Percentiles rank a stretch among this genome's conserved stretches.
Conservation (phyloP, 768 basidiomycete species). For the Boletus speciosus region DNA sequence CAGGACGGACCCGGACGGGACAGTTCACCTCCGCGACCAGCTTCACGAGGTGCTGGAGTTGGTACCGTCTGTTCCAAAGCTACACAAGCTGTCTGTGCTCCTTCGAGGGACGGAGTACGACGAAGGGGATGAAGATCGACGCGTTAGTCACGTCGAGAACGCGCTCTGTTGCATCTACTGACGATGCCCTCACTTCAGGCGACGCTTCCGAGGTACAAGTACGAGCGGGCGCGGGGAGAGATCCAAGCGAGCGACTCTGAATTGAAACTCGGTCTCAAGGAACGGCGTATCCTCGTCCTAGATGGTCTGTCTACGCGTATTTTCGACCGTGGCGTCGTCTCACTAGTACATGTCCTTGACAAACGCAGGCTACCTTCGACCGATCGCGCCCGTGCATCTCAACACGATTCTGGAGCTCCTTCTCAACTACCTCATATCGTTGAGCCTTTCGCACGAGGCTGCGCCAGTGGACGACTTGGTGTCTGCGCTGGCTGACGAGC, state of each 20-base stretch:
- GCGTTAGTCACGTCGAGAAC: constrained; percentile 19
- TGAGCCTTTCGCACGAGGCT: constrained; percentile 48
- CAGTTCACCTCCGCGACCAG: constrained; percentile 72
- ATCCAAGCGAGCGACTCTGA: constrained; percentile 86
- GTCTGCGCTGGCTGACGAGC: constrained; percentile 61
- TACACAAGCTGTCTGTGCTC: constrained; percentile 60
- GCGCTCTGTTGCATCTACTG: neutral
- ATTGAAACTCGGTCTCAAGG: constrained; percentile 57
- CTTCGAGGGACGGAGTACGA: constrained; percentile 69
- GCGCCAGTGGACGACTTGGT: constrained; percentile 59
- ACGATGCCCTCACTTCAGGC: constrained; percentile 14
- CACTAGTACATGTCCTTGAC: neutral
- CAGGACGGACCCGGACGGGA: constrained; percentile 33
- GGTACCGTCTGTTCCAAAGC: constrained; percentile 68
- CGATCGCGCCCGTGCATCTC: constrained; percentile 66
- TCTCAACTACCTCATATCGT: constrained; percentile 68
- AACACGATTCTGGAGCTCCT: constrained; percentile 68
- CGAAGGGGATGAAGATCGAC: constrained; percentile 50
- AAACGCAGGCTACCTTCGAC: constrained; percentile 62
- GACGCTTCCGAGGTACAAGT: constrained; percentile 43
- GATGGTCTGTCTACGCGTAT: constrained; percentile 43
- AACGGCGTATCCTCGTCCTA: constrained; percentile 69
- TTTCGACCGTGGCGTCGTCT: neutral
- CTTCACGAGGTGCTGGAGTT: constrained; percentile 84
- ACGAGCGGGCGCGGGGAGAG: constrained; percentile 55